Evolutionary conservation across 2,329 filamentous ascomycete genomes (phyloP), one percentile per base, ranked within the genome.

Genomic region (Aspergillus neotritici): DNA sequence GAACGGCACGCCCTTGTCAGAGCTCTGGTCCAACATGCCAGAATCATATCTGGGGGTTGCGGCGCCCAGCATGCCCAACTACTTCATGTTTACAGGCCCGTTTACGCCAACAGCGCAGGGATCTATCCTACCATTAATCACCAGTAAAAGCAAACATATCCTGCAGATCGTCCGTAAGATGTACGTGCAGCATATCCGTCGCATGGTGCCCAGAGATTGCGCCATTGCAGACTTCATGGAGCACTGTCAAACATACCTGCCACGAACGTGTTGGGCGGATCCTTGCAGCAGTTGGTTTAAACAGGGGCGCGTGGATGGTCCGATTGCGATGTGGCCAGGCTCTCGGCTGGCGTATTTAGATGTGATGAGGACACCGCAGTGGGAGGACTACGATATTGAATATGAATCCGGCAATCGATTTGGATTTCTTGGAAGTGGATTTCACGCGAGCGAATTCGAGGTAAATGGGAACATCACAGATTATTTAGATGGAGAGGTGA

Each of bases 41-140:
- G 63, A 65, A 42, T 64, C 58, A 1, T 69, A 69, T 37, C 49
- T 69, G 7, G 59, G 57, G 6, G 21, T 68, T 8, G 56, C 59
- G 1, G 61, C 58, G 0, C 60, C 67, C 38, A 57, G 54, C 0
- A 64, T 65, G 31, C 63, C 62, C 6, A 66, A 64, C 30, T 64
- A 63, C 40, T 65, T 63, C 31, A 55, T 64, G 14, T 47, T 44
- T 25, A 12, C 17, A 3, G 47, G 47, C 6, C 47, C 47, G 1
- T 49, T 41, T 25, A 41, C 40, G 4, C 47, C 47, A 3, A 31
- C 41, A 2, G 47, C 37, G 5, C 47, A 49, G 15, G 47, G 47
- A 10, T 37, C 44, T n/a, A 34, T 49, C 16, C 32, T 49, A 7
- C 31, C 47, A 5, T 47, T 49, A 1, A 16, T 47, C 5, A 15